Evolutionary conservation across 2,329 filamentous ascomycete genomes (phyloP).

Genomic region (Fusarium sp.): DNA sequence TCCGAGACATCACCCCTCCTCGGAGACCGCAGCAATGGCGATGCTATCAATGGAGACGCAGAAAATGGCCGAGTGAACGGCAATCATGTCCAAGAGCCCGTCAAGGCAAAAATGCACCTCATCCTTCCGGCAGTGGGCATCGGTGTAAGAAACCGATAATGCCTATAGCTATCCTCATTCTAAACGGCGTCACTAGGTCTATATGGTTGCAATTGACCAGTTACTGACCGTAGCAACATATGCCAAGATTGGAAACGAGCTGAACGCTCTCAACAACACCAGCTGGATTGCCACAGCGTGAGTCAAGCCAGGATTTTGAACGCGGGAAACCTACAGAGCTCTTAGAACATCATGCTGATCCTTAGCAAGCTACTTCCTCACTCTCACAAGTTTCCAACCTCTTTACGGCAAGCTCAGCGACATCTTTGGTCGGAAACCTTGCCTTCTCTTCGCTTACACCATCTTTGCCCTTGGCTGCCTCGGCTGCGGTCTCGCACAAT

Average conservation of each 20-base stretch:
- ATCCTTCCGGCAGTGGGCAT: slow-evolving; percentile 54
- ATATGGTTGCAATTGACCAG: slow-evolving; percentile 80
- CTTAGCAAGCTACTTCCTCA: slow-evolving; percentile 72
- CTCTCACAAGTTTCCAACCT: slow-evolving; percentile 80
- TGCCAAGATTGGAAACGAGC: slow-evolving; percentile 79
- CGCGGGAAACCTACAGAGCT: background rate
- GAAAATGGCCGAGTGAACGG: slow-evolving; percentile 23
- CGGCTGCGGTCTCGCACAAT: slow-evolving; percentile 71
- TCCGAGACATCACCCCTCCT: slow-evolving; percentile 47
- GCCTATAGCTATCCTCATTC: background rate
- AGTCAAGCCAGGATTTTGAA: background rate
- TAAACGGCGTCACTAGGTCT: slow-evolving; percentile 62
- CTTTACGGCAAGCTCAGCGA: slow-evolving; percentile 78
- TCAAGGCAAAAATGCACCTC: slow-evolving; percentile 53
- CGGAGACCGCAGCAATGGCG: slow-evolving; percentile 3
- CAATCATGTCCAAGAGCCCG: slow-evolving; percentile 8
- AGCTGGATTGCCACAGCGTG: slow-evolving; percentile 76
- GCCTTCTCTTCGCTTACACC: slow-evolving; percentile 72
- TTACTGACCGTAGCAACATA: slow-evolving; percentile 84
- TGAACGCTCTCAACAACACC: slow-evolving; percentile 79
- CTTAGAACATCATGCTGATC: background rate
- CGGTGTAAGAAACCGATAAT: slow-evolving; percentile 42
- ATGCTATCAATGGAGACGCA: slow-evolving; percentile 7
- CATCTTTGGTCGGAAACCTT: slow-evolving; percentile 77
- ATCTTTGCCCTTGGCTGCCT: slow-evolving; percentile 75